Evolutionary conservation across 2,329 filamentous ascomycete species (phyloP).

Genomic region (Helotiales sp.): DNA sequence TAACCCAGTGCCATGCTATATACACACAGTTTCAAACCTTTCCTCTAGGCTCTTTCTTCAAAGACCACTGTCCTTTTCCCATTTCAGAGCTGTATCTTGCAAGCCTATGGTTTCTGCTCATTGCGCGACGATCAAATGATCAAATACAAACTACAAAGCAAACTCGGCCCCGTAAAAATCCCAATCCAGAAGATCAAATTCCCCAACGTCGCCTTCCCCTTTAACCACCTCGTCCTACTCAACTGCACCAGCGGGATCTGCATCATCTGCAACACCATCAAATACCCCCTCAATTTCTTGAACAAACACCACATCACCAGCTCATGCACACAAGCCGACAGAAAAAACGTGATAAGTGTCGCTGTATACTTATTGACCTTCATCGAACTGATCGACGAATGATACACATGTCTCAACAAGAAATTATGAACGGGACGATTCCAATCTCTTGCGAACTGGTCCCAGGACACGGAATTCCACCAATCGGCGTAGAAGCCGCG

Average conservation of each 20-base stretch:
- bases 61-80: background rate
- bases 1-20: no score
- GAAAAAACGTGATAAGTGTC: conserved; percentile 45
- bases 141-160: conserved; percentile 61
- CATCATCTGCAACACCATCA: conserved; percentile 71
- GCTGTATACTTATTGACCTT: conserved; percentile 69
- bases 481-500: conserved; percentile 68
- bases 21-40: no score
- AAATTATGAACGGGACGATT: conserved; percentile 69
- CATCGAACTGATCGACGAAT: conserved; percentile 72
- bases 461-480: conserved; percentile 55
- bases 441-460: conserved; percentile 80
- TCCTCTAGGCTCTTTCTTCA: no score
- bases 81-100: background rate
- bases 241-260: conserved; percentile 71
- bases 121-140: no score
- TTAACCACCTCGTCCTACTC: conserved; percentile 66
- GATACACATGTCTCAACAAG: conserved; percentile 75
- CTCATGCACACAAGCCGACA: conserved; percentile 48
- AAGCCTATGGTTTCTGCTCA: background rate
- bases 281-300: conserved; percentile 72
- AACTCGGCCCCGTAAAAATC: conserved; percentile 73
- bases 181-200: conserved; percentile 79
- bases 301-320: conserved; percentile 81
- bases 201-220: conserved; percentile 61